These are phyloP conservation scores for Cyclotella choctawhatcheeana DNA, from an alignment of 108 stramenopile species.

Conservation along the genomic window DNA sequence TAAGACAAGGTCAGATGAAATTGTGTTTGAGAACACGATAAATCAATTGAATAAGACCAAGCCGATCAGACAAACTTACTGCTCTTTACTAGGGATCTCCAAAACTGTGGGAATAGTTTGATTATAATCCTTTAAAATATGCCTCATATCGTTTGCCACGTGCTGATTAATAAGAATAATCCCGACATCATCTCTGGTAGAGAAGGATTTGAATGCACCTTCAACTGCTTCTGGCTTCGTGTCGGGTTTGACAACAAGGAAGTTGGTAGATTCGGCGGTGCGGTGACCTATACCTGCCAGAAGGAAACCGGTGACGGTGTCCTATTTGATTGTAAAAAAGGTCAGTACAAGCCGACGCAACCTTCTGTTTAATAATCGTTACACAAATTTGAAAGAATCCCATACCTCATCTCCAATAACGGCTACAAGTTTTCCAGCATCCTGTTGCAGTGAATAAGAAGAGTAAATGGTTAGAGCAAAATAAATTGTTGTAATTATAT, in stretches of 20 bases:
- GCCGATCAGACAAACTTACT: conserved; percentile 20
- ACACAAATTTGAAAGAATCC: neutral
- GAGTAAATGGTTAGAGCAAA: neutral
- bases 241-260: conserved; percentile 93
- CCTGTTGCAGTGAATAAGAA: conserved; percentile 47
- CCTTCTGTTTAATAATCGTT: neutral
- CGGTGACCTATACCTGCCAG: conserved; percentile 97
- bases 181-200: conserved; percentile 91
- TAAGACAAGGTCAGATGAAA: neutral
- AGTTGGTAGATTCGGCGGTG: conserved; percentile 93
- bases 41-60: neutral
- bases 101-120: conserved; percentile 97
- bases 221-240: conserved; percentile 81
- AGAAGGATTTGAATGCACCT: conserved; percentile 79
- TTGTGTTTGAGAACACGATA: neutral
- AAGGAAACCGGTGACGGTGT: conserved; percentile 98
- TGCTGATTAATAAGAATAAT: conserved; percentile 99
- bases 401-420: conserved; percentile 93
- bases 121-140: conserved; percentile 95
- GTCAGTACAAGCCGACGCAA: no score
- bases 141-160: conserved; percentile 95
- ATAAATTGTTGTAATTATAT: neutral
- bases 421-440: conserved; percentile 92
- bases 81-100: conserved; percentile 97
- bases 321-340: conserved; percentile 65